These are phyloP conservation scores for Trametes coccinea DNA, from an alignment of 768 basidiomycete species.

Conservation along the genomic window DNA sequence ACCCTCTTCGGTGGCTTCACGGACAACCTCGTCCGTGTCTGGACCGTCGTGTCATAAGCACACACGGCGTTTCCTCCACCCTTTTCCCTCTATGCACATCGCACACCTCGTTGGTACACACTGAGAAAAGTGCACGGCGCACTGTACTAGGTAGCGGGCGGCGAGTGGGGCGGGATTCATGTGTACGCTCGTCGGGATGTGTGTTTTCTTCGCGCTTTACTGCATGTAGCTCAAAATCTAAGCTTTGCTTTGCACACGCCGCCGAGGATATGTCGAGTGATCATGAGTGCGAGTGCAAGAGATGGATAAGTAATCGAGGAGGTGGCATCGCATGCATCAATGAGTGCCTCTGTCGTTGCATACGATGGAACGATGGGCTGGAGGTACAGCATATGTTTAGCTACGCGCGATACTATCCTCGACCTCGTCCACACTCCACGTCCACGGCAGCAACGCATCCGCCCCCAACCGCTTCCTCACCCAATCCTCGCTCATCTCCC, in stretches of 20 bases:
- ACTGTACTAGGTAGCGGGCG: slow-evolving; percentile 22
- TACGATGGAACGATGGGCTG: background rate
- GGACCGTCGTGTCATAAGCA: slow-evolving; percentile 67
- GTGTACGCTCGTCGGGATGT: slow-evolving; percentile 24
- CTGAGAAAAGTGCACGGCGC: slow-evolving; percentile 23
- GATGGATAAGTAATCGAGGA: too few relatives aligned
- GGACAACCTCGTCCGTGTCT: slow-evolving; percentile 91
- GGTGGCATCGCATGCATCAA: too few relatives aligned
- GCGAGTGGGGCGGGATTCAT: slow-evolving; percentile 15
- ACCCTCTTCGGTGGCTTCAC: slow-evolving; percentile 97
- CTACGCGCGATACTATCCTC: too few relatives aligned
- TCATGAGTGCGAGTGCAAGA: too few relatives aligned
- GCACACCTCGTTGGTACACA: slow-evolving; percentile 13
- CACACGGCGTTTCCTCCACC: background rate
- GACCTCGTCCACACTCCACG: background rate
- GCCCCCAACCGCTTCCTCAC: slow-evolving; percentile 28
- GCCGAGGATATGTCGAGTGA: background rate
- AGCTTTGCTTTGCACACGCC: slow-evolving; percentile 25
- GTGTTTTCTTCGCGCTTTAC: slow-evolving; percentile 23
- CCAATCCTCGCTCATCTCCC: slow-evolving; percentile 34
- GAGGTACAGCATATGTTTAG: too few relatives aligned
- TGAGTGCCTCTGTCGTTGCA: background rate
- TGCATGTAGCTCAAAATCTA: slow-evolving; percentile 27
- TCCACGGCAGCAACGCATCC: slow-evolving; percentile 30
- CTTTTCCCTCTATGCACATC: slow-evolving; percentile 6